phyloP scores from a whole-genome alignment of 495 filamentous ascomycete species.

The Aspergillus biplanus region DNA sequence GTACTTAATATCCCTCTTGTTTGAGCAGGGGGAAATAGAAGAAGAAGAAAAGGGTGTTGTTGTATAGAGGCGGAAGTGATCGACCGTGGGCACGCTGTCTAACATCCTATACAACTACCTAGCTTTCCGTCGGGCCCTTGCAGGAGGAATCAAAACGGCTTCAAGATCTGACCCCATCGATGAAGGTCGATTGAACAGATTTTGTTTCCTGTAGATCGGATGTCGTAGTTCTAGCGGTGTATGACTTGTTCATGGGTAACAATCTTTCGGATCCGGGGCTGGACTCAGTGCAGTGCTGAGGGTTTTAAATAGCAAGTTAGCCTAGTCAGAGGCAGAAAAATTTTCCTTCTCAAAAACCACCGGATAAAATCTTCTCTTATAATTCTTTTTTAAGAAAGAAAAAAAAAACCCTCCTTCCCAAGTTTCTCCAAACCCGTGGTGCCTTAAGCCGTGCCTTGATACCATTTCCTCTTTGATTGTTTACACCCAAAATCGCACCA shows the following conservation, averaged over 20 bases:
- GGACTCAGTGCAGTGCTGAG: slow-evolving; percentile 8
- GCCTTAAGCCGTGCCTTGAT: neutral
- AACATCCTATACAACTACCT: slow-evolving; percentile 36
- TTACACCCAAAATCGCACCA: slow-evolving; percentile 9
- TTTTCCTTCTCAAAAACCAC: slow-evolving; percentile 3
- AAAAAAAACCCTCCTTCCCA: neutral
- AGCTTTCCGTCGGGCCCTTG: slow-evolving; percentile 45
- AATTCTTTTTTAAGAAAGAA: neutral
- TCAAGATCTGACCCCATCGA: slow-evolving; percentile 28
- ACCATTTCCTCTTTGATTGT: neutral
- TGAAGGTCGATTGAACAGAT: slow-evolving; percentile 27
- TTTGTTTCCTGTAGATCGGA: slow-evolving; percentile 31
- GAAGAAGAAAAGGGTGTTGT: slow-evolving; percentile 1
- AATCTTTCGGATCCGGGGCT: slow-evolving; percentile 10
- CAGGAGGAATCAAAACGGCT: slow-evolving; percentile 32
- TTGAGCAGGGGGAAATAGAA: neutral
- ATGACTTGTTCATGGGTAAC: slow-evolving; percentile 29
- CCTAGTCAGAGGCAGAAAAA: neutral
- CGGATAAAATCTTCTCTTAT: neutral
- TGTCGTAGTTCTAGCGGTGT: slow-evolving; percentile 43
- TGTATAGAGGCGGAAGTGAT: slow-evolving; percentile 10
- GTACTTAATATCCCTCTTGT: neutral
- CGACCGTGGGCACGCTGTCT: slow-evolving; percentile 27
- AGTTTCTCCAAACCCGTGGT: neutral
- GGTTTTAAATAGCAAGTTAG: slow-evolving; percentile 20